phyloP scores from a whole-genome alignment of 371 early-diverging fungal species.

The Mucor racemosus region DNA sequence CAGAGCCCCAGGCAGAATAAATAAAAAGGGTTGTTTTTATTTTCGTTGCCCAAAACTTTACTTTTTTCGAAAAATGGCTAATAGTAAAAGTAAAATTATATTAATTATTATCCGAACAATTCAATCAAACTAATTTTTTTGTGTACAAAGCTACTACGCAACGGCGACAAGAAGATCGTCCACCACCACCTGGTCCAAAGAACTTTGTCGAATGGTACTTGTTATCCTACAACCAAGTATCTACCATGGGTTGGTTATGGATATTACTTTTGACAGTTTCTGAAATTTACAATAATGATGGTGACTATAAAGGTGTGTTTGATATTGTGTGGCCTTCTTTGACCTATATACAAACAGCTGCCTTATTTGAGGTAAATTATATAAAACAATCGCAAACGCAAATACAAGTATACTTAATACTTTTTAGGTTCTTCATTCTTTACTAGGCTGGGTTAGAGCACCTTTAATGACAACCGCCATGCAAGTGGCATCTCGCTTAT shows the following conservation, averaged over 20 bases:
- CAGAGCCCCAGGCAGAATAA: too few species aligned
- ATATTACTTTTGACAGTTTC: slow-evolving; percentile 61
- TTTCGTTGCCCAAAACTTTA: too few species aligned
- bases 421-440: slow-evolving; percentile 17
- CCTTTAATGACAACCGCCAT: slow-evolving; percentile 78
- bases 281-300: slow-evolving; percentile 54
- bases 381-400: neutral
- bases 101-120: too few species aligned
- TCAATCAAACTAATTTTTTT: too few species aligned
- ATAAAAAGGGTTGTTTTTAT: too few species aligned
- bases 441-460: slow-evolving; percentile 77
- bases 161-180: neutral
- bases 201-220: slow-evolving; percentile 64
- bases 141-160: neutral
- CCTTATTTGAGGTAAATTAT: slow-evolving; percentile 71
- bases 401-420: neutral
- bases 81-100: too few species aligned
- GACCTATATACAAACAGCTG: slow-evolving; percentile 75
- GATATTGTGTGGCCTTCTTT: slow-evolving; percentile 60
- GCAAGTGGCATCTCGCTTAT: slow-evolving; percentile 88
- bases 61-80: too few species aligned
- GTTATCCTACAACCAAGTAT: slow-evolving; percentile 78
- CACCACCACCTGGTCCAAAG: slow-evolving; percentile 27
- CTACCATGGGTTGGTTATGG: slow-evolving; percentile 77
- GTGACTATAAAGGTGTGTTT: slow-evolving; percentile 62